Conservation (phyloP, 225 moss, liverwort and hornwort species). For the Polytrichum commune region DNA sequence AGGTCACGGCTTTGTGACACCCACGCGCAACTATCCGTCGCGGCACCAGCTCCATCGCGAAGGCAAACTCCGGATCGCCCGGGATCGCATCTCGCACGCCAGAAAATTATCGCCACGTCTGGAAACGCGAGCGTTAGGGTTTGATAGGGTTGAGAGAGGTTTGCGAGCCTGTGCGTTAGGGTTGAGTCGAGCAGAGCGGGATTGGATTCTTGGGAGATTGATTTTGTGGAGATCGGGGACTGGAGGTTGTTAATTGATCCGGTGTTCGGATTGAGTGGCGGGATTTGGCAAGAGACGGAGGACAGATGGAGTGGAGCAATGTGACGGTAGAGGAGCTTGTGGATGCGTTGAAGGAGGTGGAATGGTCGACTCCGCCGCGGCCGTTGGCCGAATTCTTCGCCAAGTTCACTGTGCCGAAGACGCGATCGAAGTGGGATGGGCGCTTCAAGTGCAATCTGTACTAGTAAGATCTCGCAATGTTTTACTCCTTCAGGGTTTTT, state of each 20-base stretch:
- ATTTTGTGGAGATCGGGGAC: too few relatives aligned
- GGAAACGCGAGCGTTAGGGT: neutral
- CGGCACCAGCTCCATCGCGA: neutral
- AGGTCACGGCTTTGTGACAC: neutral
- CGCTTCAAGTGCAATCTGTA: conserved; percentile 69
- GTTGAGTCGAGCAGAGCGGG: neutral
- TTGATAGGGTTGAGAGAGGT: neutral
- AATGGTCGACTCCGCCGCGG: conserved; percentile 73
- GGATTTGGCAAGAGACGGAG: neutral
- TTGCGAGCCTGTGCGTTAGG: neutral
- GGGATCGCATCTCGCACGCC: neutral
- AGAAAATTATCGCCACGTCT: neutral
- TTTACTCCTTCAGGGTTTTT: neutral
- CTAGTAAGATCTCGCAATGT: conserved; percentile 35
- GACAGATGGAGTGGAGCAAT: conserved; percentile 71
- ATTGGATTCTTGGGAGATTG: neutral
- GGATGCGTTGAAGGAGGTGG: conserved; percentile 77
- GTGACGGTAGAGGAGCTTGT: conserved; percentile 74
- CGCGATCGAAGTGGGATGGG: conserved; percentile 68
- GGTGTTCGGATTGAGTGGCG: neutral
- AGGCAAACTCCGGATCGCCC: too few relatives aligned
- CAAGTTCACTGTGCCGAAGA: conserved; percentile 70
- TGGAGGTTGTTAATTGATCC: too few relatives aligned
- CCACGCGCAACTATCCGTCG: neutral
- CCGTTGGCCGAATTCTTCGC: conserved; percentile 65